These are phyloP conservation scores for Talaromyces sp. DNA, from an alignment of 2,329 filamentous ascomycete species.

Conservation along the genomic window DNA sequence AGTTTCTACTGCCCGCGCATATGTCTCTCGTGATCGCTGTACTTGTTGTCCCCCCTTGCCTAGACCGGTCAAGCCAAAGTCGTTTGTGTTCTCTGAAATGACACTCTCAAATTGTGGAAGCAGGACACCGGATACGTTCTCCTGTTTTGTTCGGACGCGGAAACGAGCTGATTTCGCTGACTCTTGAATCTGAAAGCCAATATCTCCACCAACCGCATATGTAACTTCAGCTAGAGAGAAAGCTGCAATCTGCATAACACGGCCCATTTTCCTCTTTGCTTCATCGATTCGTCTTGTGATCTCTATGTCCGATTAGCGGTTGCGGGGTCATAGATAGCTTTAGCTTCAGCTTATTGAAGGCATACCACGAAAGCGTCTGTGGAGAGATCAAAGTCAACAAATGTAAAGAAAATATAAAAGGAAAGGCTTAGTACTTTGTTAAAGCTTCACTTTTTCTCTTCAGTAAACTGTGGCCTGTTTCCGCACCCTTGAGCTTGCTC, in stretches of 20 bases:
- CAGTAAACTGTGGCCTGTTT: slow-evolving; percentile 86
- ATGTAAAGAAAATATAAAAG: neutral
- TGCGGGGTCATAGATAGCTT: slow-evolving; percentile 21
- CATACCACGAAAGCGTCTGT: slow-evolving; percentile 82
- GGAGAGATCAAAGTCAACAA: slow-evolving; percentile 26
- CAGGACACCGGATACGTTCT: slow-evolving; percentile 96
- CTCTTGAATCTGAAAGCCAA: slow-evolving; percentile 96
- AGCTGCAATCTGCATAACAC: slow-evolving; percentile 98
- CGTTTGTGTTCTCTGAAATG: slow-evolving; percentile 81
- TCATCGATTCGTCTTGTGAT: slow-evolving; percentile 97
- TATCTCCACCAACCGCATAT: slow-evolving; percentile 92
- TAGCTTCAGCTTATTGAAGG: slow-evolving; percentile 19
- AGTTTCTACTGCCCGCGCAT: slow-evolving; percentile 91
- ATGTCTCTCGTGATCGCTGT: slow-evolving; percentile 90
- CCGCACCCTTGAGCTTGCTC: slow-evolving; percentile 90
- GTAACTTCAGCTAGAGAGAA: slow-evolving; percentile 97
- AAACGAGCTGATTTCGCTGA: slow-evolving; percentile 91
- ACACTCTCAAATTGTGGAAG: slow-evolving; percentile 92
- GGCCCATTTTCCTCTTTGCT: slow-evolving; percentile 98
- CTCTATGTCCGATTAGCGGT: slow-evolving; percentile 54
- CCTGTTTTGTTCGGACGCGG: slow-evolving; percentile 88
- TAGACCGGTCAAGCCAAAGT: slow-evolving; percentile 92
- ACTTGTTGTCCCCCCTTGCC: slow-evolving; percentile 98
- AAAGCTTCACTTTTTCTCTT: slow-evolving; percentile 98
- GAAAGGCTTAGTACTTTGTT: slow-evolving; percentile 68